Conservation (phyloP, 73 alveolate genomes). For the Paramecium pentaurelia region DNA sequence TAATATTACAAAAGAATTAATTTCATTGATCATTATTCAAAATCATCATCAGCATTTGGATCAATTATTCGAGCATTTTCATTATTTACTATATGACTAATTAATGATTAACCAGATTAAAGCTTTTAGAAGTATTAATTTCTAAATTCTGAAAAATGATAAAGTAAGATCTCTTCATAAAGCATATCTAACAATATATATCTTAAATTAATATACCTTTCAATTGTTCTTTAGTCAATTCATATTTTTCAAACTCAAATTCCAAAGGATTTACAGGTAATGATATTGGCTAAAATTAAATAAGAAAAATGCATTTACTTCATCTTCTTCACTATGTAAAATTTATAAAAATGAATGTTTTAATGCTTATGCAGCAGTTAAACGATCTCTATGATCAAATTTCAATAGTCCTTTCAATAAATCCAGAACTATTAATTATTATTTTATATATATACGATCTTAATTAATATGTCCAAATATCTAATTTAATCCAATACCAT, state of each 20-base stretch:
- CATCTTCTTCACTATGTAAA: slow-evolving; percentile 76
- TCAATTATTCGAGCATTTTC: slow-evolving; percentile 20
- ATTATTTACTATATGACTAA: slow-evolving; percentile 17
- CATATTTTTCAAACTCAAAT: slow-evolving; percentile 65
- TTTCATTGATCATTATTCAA: neutral
- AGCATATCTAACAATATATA: slow-evolving; percentile 12
- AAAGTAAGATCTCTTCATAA: slow-evolving; percentile 60
- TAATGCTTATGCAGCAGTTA: slow-evolving; percentile 84
- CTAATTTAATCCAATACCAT: slow-evolving; percentile 58
- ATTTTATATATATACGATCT: slow-evolving; percentile 64
- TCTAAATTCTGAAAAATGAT: slow-evolving; percentile 50
- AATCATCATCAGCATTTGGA: slow-evolving; percentile 47
- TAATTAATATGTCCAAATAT: slow-evolving; percentile 69
- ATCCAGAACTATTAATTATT: slow-evolving; percentile 51
- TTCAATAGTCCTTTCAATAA: slow-evolving; percentile 63
- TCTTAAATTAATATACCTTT: slow-evolving; percentile 21
- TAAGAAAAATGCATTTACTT: neutral
- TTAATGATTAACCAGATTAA: neutral
- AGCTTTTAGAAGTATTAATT: slow-evolving; percentile 23
- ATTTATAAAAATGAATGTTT: slow-evolving; percentile 82
- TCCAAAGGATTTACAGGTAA: slow-evolving; percentile 41
- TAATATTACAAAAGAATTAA: neutral
- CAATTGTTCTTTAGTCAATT: slow-evolving; percentile 56
- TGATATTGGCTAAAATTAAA: slow-evolving; percentile 40
- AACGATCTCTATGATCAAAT: slow-evolving; percentile 84